A percentile compares a stretch with the other conserved stretches of the same genome.
These are phyloP conservation scores for Fusarium sp. DNA, from an alignment of 2,329 filamentous ascomycete species.

Conservation along the genomic window DNA sequence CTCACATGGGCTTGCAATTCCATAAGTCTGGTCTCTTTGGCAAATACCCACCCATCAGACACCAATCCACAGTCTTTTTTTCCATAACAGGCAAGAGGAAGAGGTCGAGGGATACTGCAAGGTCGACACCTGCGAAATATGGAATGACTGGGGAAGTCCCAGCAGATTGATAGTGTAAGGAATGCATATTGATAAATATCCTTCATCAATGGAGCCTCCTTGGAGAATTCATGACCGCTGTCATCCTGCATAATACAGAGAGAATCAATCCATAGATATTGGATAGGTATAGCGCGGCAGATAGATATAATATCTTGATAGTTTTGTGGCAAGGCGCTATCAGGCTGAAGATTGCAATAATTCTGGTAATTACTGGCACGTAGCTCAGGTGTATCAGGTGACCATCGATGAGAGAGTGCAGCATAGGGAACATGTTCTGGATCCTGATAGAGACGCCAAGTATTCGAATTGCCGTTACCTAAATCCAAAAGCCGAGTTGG, in stretches of 20 bases:
- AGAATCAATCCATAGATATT: not conserved
- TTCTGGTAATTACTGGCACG: fast-evolving
- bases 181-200: not conserved
- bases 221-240: fast-evolving
- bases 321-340: not conserved
- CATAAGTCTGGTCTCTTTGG: fast-evolving
- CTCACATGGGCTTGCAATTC: fast-evolving
- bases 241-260: not conserved
- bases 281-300: not conserved
- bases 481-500: not conserved
- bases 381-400: fast-evolving
- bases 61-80: not conserved
- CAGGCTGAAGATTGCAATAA: fast-evolving
- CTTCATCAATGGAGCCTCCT: not conserved
- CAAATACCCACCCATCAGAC: not conserved
- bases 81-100: fast-evolving
- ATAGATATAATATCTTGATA: not conserved
- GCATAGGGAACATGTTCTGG: not conserved
- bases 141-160: not conserved
- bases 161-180: not conserved
- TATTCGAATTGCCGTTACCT: fast-evolving
- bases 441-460: not conserved
- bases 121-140: fast-evolving
- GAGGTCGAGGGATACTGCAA: not conserved
- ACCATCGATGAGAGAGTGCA: not conserved